Conservation (phyloP, 106 monocot species). For the Acorus gramineus region DNA sequence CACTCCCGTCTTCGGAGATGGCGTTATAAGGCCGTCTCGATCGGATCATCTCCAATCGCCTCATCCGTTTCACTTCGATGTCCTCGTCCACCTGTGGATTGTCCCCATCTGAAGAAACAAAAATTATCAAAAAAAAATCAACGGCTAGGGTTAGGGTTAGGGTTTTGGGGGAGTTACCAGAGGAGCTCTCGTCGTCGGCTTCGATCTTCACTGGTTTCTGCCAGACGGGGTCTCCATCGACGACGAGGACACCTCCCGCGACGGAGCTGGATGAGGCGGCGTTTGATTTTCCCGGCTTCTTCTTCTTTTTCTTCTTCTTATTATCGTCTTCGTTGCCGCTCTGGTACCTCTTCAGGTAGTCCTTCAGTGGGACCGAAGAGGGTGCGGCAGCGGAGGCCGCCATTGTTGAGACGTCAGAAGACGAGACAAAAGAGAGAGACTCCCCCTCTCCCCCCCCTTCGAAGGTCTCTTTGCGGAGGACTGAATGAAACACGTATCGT, state of each 20-base stretch:
- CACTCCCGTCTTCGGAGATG: constrained; percentile 83
- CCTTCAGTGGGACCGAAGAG: constrained; percentile 53
- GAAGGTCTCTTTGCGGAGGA: too few relatives aligned
- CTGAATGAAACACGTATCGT: too few relatives aligned
- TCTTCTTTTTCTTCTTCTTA: constrained; percentile 62
- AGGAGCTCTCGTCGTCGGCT: constrained; percentile 31
- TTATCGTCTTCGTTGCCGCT: constrained; percentile 22
- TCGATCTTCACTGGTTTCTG: constrained; percentile 58
- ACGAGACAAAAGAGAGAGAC: too few relatives aligned
- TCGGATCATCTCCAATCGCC: constrained; percentile 59
- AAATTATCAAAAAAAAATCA: not conserved
- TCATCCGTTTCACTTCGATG: constrained; percentile 83
- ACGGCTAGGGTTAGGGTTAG: constrained; percentile 4
- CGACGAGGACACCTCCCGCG: constrained; percentile 53
- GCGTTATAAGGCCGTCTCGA: constrained; percentile 42
- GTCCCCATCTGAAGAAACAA: constrained; percentile 45
- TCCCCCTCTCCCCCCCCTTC: too few relatives aligned
- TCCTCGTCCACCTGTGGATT: constrained; percentile 71
- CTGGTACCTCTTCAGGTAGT: constrained; percentile 80
- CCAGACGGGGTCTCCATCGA: constrained; percentile 93
- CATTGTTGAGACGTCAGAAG: not conserved
- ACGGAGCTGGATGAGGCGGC: not conserved
- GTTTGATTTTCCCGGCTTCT: constrained; percentile 34
- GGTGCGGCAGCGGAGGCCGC: constrained; percentile 15
- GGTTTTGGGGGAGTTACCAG: constrained; percentile 13